Evolutionary conservation across 202 grass and related monocot genomes (phyloP).

Genomic region (Setaria italica): DNA sequence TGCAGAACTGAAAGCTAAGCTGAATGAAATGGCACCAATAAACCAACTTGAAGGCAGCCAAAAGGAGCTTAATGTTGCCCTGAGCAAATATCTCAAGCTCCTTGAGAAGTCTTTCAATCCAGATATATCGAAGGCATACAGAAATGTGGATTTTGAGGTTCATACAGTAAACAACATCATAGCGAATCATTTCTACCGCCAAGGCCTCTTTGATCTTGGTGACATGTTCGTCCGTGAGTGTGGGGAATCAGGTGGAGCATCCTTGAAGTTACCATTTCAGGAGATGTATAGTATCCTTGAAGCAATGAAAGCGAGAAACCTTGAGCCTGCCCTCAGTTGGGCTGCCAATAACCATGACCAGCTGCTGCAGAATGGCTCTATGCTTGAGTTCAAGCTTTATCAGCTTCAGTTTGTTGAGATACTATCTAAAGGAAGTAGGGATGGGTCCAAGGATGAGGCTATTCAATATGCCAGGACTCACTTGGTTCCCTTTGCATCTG

Average conservation of each 20-base stretch:
- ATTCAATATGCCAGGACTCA: slow-evolving; percentile 68
- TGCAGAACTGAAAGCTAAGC: slow-evolving; percentile 65
- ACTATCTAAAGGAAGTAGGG: slow-evolving; percentile 59
- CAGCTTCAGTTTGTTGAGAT: slow-evolving; percentile 81
- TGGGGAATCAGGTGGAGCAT: slow-evolving; percentile 55
- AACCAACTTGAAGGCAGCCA: slow-evolving; percentile 77
- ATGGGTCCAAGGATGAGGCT: slow-evolving; percentile 52
- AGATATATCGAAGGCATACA: slow-evolving; percentile 93
- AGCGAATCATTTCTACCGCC: slow-evolving; percentile 84
- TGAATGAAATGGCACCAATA: slow-evolving; percentile 62
- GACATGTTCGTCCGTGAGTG: slow-evolving; percentile 70
- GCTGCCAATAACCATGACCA: slow-evolving; percentile 66
- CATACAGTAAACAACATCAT: slow-evolving; percentile 77
- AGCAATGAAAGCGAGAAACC: slow-evolving; percentile 71
- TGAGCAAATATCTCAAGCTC: slow-evolving; percentile 76
- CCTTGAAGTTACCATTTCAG: slow-evolving; percentile 71
- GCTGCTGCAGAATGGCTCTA: slow-evolving; percentile 62
- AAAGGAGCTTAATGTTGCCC: slow-evolving; percentile 75
- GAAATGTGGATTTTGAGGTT: slow-evolving; percentile 82
- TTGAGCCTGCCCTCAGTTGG: slow-evolving; percentile 76
- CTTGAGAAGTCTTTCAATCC: slow-evolving; percentile 82
- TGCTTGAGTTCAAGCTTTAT: slow-evolving; percentile 88
- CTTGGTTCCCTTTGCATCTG: slow-evolving; percentile 58
- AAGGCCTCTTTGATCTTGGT: slow-evolving; percentile 88
- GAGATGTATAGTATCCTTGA: slow-evolving; percentile 88